Evolutionary conservation across 177 flowering plant species (phyloP).

Genomic region (Vitis hybrid): DNA sequence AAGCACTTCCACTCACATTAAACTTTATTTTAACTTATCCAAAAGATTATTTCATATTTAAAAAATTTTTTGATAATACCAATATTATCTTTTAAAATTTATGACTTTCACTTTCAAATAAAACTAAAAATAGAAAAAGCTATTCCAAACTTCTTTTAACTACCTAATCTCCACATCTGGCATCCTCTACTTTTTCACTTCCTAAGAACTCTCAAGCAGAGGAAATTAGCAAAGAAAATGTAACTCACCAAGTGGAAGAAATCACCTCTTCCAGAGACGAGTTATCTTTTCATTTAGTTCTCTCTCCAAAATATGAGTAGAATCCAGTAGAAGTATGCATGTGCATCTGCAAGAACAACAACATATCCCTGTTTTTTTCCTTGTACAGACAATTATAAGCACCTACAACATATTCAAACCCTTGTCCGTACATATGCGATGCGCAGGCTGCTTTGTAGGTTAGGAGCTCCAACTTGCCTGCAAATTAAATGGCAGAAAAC

Average conservation of each 20-base stretch:
- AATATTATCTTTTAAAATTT: too few relatives aligned
- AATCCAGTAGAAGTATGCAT: slow-evolving; percentile 37
- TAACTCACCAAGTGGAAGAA: background rate
- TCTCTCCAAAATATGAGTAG: slow-evolving; percentile 2
- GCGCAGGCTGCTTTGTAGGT: slow-evolving; percentile 79
- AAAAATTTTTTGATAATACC: too few relatives aligned
- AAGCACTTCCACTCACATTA: too few relatives aligned
- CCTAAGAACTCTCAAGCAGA: too few relatives aligned
- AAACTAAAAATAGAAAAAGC: too few relatives aligned
- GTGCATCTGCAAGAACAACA: slow-evolving; percentile 42
- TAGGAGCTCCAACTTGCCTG: slow-evolving; percentile 57
- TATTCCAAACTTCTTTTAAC: too few relatives aligned
- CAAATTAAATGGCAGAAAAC: background rate
- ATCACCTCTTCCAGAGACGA: background rate
- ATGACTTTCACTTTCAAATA: too few relatives aligned
- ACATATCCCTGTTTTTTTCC: slow-evolving; percentile 25
- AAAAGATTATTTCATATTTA: too few relatives aligned
- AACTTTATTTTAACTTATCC: too few relatives aligned
- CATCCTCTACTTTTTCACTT: too few relatives aligned
- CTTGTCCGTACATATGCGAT: slow-evolving; percentile 58
- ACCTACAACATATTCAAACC: slow-evolving; percentile 42
- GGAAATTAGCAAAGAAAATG: too few relatives aligned
- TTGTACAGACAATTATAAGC: slow-evolving; percentile 30
- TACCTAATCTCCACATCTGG: too few relatives aligned
- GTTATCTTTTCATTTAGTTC: background rate